These are phyloP conservation scores for Xylaria grammica DNA, from an alignment of 495 filamentous ascomycete genomes.

Conservation along the genomic window DNA sequence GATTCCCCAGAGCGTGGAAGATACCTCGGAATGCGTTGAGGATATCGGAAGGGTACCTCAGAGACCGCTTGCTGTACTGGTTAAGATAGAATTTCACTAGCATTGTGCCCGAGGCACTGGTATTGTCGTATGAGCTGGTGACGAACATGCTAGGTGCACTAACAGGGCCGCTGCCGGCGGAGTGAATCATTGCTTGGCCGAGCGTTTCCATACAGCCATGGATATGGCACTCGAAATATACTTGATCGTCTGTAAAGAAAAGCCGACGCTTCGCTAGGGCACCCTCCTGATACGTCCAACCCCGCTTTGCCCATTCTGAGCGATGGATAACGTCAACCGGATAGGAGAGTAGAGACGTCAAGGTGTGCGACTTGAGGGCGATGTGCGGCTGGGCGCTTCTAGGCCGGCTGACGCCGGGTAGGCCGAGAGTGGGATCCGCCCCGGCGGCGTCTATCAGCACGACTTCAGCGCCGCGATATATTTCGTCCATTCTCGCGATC, in stretches of 20 bases:
- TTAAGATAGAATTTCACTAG: not conserved
- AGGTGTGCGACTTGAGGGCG: not conserved
- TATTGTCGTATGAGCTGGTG: not conserved
- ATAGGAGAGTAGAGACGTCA: not conserved
- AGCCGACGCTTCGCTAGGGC: conserved; percentile 36
- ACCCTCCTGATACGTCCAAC: conserved; percentile 44
- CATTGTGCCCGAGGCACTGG: not conserved
- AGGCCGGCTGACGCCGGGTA: conserved; percentile 28
- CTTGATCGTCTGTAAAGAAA: conserved; percentile 34
- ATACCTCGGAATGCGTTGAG: not conserved
- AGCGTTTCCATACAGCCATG: not conserved
- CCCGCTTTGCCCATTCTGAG: conserved; percentile 35
- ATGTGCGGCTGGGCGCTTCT: conserved; percentile 11
- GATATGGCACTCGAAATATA: conserved; percentile 36
- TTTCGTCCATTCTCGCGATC: conserved; percentile 33
- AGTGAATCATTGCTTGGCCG: not conserved
- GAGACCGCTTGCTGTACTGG: not conserved
- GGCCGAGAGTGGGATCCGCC: conserved; percentile 26
- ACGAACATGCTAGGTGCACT: not conserved
- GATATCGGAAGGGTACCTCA: not conserved
- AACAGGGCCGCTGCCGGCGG: no score
- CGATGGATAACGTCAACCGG: not conserved
- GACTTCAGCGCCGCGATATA: conserved; percentile 28
- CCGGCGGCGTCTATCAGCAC: conserved; percentile 36
- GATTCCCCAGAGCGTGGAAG: not conserved